A percentile compares a stretch with the other conserved stretches of the same genome.
These are phyloP conservation scores for Gyrodon lividus DNA, from an alignment of 768 basidiomycete species.

Conservation along the genomic window DNA sequence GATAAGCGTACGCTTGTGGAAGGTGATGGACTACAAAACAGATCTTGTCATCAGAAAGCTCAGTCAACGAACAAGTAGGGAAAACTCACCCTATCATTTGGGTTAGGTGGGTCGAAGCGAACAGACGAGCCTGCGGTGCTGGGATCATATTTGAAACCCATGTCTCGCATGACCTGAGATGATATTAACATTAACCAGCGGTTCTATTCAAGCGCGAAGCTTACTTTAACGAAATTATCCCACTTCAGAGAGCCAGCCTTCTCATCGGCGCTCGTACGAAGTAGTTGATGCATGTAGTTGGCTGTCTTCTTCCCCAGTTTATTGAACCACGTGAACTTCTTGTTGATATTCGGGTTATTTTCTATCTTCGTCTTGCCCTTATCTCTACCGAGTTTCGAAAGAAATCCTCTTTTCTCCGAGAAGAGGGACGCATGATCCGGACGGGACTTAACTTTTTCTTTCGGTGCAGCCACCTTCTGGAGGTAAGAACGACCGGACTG, in stretches of 20 bases:
- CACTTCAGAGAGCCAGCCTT: conserved; percentile 70
- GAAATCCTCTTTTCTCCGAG: conserved; percentile 44
- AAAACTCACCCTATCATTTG: conserved; percentile 41
- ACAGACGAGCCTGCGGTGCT: conserved; percentile 82
- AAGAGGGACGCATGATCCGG: conserved; percentile 56
- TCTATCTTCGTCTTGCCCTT: conserved; percentile 34
- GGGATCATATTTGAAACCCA: conserved; percentile 74
- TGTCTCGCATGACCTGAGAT: conserved; percentile 67
- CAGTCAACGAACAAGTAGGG: not conserved
- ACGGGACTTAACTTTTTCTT: conserved; percentile 71
- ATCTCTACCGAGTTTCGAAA: conserved; percentile 48
- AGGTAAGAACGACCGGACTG: conserved; percentile 74
- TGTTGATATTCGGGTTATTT: conserved; percentile 28
- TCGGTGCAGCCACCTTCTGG: conserved; percentile 47
- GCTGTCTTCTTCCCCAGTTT: conserved; percentile 59
- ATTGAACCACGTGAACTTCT: conserved; percentile 55
- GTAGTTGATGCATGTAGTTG: conserved; percentile 61
- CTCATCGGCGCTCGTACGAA: conserved; percentile 55
- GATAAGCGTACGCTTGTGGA: conserved; percentile 64
- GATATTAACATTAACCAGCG: not conserved
- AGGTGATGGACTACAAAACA: conserved; percentile 56
- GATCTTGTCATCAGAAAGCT: conserved; percentile 3
- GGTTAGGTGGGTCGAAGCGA: conserved; percentile 72
- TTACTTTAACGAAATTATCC: conserved; percentile 75
- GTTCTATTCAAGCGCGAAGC: conserved; percentile 1